These are phyloP conservation scores for Stenocarpella maydis DNA, from an alignment of 2,329 filamentous ascomycete species.

Conservation along the genomic window DNA sequence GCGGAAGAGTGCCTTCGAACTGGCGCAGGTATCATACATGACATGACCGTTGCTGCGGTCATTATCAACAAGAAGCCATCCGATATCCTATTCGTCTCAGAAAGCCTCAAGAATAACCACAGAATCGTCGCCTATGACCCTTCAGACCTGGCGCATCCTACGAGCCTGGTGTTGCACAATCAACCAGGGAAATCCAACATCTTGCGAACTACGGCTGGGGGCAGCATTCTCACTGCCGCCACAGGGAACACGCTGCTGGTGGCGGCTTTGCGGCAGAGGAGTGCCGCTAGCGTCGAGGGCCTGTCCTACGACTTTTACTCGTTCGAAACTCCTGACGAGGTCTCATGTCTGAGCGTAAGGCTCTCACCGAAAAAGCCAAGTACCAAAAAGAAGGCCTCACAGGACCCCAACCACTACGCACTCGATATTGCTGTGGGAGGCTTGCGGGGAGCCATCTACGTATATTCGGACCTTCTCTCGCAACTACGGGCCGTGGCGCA, in stretches of 20 bases:
- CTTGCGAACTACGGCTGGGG: conserved; percentile 53
- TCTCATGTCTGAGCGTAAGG: conserved; percentile 73
- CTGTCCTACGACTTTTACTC: conserved; percentile 65
- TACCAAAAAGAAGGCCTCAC: conserved; percentile 40
- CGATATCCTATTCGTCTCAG: conserved; percentile 59
- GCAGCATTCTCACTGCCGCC: conserved; percentile 65
- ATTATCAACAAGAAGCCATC: conserved; percentile 45
- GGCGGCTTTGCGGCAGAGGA: conserved; percentile 56
- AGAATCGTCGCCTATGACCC: conserved; percentile 58
- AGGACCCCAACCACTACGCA: conserved; percentile 45
- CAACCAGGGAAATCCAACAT: conserved; percentile 24
- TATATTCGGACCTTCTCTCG: conserved; percentile 79
- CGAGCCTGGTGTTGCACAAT: conserved; percentile 29
- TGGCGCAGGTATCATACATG: conserved; percentile 53
- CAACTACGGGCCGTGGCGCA: conserved; percentile 58
- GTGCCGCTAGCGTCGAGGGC: conserved; percentile 48
- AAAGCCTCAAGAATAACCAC: conserved; percentile 50
- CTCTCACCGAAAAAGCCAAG: conserved; percentile 44
- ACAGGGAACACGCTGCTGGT: conserved; percentile 65
- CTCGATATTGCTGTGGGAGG: conserved; percentile 84
- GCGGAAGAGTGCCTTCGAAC: conserved; percentile 53
- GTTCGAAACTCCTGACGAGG: conserved; percentile 67
- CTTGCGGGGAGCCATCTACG: conserved; percentile 76
- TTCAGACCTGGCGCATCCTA: conserved; percentile 37
- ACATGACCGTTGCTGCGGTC: conserved; percentile 53